Conservation (phyloP, 1,284 basidiomycete genomes). For the Trametes pubescens region DNA sequence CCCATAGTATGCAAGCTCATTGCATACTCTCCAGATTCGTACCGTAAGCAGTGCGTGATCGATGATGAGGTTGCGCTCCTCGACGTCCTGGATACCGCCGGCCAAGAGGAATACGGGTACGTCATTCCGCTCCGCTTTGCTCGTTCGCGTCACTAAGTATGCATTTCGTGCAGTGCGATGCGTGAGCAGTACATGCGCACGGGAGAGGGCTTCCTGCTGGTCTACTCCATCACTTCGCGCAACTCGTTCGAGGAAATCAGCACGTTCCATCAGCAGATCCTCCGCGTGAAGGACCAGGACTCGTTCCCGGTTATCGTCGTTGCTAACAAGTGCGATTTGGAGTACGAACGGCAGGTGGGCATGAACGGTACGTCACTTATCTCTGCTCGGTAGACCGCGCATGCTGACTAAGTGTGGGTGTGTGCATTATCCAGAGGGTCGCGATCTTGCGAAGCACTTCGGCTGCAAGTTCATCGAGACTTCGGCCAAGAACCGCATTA, state of each 20-base stretch:
- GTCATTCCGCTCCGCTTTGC: constrained; percentile 43
- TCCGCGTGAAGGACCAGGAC: constrained; percentile 97
- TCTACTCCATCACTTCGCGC: constrained; percentile 98
- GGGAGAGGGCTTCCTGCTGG: constrained; percentile 98
- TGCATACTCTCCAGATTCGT: constrained; percentile 71
- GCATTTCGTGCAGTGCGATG: constrained; percentile 76
- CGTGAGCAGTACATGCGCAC: constrained; percentile 98
- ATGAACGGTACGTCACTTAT: constrained; percentile 78
- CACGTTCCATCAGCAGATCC: constrained; percentile 98
- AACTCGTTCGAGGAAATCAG: constrained; percentile 98
- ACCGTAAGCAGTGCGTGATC: constrained; percentile 95
- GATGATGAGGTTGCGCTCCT: constrained; percentile 98
- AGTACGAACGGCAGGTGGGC: constrained; percentile 97
- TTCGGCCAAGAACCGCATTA: constrained; percentile 97
- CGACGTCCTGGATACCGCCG: constrained; percentile 98
- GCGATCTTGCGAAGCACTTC: constrained; percentile 96
- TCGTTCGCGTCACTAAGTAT: neutral
- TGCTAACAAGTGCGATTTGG: constrained; percentile 99
- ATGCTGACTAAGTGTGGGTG: constrained; percentile 14
- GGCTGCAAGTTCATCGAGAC: constrained; percentile 98
- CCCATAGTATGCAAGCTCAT: constrained; percentile 1
- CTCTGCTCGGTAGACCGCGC: neutral
- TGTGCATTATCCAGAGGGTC: constrained; percentile 77
- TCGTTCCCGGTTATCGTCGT: constrained; percentile 98
- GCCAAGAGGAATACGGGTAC: constrained; percentile 98